phyloP scores from a whole-genome alignment of 768 basidiomycete species.

The Lactarius evosmus region DNA sequence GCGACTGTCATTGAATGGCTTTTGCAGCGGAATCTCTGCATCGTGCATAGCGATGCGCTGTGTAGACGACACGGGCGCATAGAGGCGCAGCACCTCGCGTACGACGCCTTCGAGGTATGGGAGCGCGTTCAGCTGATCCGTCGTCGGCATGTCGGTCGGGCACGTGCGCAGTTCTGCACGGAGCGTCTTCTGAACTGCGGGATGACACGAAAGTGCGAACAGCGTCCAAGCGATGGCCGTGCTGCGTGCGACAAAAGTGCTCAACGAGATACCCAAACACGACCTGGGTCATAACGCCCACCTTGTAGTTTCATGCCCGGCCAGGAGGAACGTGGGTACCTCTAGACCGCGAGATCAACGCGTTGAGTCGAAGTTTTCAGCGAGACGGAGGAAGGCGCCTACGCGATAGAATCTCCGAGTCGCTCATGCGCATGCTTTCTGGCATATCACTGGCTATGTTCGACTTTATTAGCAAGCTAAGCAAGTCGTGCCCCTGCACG shows the following conservation, averaged over 20 bases:
- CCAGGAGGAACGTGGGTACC: slow-evolving; percentile 35
- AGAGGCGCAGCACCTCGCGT: slow-evolving; percentile 33
- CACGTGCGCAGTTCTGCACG: slow-evolving; percentile 36
- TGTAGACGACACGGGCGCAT: slow-evolving; percentile 30
- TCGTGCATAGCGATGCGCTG: slow-evolving; percentile 32
- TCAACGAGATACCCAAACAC: neutral
- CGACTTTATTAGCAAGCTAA: slow-evolving; percentile 34
- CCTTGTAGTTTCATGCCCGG: slow-evolving; percentile 34
- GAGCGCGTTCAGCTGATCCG: slow-evolving; percentile 35
- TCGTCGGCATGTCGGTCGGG: slow-evolving; percentile 26
- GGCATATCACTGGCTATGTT: slow-evolving; percentile 35
- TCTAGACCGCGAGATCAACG: slow-evolving; percentile 24
- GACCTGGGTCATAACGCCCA: neutral
- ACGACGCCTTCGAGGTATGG: slow-evolving; percentile 37
- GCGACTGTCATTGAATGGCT: slow-evolving; percentile 26
- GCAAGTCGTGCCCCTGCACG: slow-evolving; percentile 31
- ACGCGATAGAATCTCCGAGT: slow-evolving; percentile 35
- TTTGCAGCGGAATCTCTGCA: slow-evolving; percentile 34
- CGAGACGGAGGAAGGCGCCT: neutral
- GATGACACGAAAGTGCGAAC: slow-evolving; percentile 34
- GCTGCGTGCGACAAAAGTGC: neutral
- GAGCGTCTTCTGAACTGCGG: slow-evolving; percentile 35
- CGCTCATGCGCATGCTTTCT: slow-evolving; percentile 31
- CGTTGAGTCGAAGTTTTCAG: neutral
- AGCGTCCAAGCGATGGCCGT: slow-evolving; percentile 38